Percentiles rank a stretch among this genome's conserved stretches.
These are phyloP conservation scores for Stemphylium beticola DNA, from an alignment of 2,329 filamentous ascomycete genomes.

Conservation along the genomic window DNA sequence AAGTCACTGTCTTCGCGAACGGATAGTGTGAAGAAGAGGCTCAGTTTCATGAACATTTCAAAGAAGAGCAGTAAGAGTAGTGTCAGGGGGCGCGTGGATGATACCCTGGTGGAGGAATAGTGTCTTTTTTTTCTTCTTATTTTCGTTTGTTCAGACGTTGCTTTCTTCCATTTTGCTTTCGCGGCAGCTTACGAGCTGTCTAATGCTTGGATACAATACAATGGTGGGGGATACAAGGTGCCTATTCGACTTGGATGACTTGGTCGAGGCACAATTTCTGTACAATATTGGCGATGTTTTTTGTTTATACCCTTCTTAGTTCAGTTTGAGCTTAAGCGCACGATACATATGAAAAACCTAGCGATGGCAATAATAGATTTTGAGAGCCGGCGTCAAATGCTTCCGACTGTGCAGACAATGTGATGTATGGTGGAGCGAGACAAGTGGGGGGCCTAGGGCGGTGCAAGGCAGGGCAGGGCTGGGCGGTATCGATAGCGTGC, in stretches of 20 bases:
- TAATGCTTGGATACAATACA: constrained; percentile 18
- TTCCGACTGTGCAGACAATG: no score
- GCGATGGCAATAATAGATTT: constrained; percentile 4
- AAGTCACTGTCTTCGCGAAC: constrained; percentile 54
- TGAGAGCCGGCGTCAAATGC: not conserved
- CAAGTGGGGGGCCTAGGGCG: not conserved
- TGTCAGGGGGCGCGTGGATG: constrained; percentile 40
- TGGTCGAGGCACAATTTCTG: constrained; percentile 5
- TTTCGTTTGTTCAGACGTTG: not conserved
- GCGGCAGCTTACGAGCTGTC: constrained; percentile 12
- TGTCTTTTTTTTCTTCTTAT: constrained; percentile 2
- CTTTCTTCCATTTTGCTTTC: constrained; percentile 4
- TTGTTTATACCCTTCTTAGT: constrained; percentile 21
- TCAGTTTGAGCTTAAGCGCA: constrained; percentile 6
- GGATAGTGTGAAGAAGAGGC: constrained; percentile 72
- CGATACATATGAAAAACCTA: constrained; percentile 1
- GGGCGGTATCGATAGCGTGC: constrained; percentile 23
- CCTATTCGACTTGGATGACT: constrained; percentile 7
- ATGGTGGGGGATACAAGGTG: constrained; percentile 3
- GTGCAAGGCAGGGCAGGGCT: not conserved
- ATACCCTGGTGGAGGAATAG: constrained; percentile 45
- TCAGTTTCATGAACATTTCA: constrained; percentile 78
- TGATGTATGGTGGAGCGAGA: constrained; percentile 2
- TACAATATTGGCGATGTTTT: constrained; percentile 13
- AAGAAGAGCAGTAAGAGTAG: constrained; percentile 69